Base-by-base conservation (phyloP, 768 basidiomycete species). In the Coprinopsis cinerea region DNA sequence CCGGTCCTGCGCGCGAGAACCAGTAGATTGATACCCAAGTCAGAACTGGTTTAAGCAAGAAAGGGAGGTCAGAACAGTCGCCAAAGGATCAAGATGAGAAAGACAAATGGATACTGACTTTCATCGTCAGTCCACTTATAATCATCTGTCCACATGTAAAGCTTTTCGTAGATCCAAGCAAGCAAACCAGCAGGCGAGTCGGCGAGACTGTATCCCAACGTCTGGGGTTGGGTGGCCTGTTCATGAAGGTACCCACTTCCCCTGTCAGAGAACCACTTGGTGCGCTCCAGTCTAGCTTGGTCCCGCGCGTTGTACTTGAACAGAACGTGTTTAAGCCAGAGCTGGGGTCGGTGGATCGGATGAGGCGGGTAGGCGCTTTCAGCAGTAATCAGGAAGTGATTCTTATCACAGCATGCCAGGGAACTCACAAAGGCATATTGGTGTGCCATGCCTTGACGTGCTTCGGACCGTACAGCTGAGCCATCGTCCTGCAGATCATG, bases 121-220 rank as follows among this genome's bases (percentile, higher is more conserved):
- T 80, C 77, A 15, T 80, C 79, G 45, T 81, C 77, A 11, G 69
- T 66, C 79, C 80, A 82, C 0, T 67, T 65, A 58, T 80, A 80
- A 0, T 55, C 53, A 53, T 81, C 79, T 0, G 70, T 67, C 72
- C 73, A 75, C 23, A 60, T 57, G 20, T 69, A 63, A 11, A 77
- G 51, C 34, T 78, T 76, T 53, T 76, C 76, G 47, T 76, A 78
- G 18, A 78, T 75, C 75, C 76, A 77, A 2, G 69, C 74, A 5
- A 78, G 62, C 18, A 77, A 53, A 1, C 77, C 81, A 7, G 71
- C 70, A 14, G 82, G 82, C 2, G 79, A 81, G 54, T 83, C 81
- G 0, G 75, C 62, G 2, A 83, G 62, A 6, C 65, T 53, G 51
- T 82, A 82, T 0, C 75, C 79, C 13, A 78, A 54, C 0, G 77